Evolutionary conservation across 805 yeast species (phyloP).

Genomic region (Sugiyamaella lignohabitans): DNA sequence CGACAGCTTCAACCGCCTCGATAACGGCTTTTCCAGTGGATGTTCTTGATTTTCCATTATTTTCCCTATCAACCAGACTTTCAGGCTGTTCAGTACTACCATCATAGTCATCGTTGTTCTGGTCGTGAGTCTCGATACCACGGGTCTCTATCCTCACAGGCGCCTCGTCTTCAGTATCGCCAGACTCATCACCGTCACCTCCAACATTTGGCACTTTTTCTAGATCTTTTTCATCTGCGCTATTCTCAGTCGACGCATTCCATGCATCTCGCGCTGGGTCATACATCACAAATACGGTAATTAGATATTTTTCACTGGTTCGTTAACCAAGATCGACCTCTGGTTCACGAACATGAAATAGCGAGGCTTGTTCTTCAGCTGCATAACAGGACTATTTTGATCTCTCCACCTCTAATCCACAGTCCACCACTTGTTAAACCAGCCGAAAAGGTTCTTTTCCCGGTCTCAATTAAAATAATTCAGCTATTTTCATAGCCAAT

Average conservation of each 20-base stretch:
- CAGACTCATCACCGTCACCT: background rate
- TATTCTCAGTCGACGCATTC: constrained; percentile 9
- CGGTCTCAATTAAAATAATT: too few relatives aligned
- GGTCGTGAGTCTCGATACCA: constrained; percentile 1
- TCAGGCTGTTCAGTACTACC: background rate
- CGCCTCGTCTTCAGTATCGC: background rate
- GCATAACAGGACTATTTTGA: too few relatives aligned
- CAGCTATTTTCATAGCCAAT: too few relatives aligned
- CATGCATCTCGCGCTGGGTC: constrained; percentile 25
- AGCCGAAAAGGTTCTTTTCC: too few relatives aligned
- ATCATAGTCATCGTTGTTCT: background rate
- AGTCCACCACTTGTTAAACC: too few relatives aligned
- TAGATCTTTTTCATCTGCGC: background rate
- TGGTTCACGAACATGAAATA: too few relatives aligned
- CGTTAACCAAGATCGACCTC: background rate
- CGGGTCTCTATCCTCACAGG: background rate
- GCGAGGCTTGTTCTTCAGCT: background rate
- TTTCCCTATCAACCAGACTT: background rate
- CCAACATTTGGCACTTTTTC: background rate
- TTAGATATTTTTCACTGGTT: background rate
- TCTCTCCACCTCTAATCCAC: too few relatives aligned
- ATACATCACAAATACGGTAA: too few relatives aligned
- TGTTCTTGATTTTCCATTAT: background rate
- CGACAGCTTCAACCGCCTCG: too few relatives aligned
- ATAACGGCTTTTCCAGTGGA: too few relatives aligned